These are phyloP conservation scores for Penicillium riverlandense DNA, from an alignment of 495 filamentous ascomycete species.

Conservation along the genomic window DNA sequence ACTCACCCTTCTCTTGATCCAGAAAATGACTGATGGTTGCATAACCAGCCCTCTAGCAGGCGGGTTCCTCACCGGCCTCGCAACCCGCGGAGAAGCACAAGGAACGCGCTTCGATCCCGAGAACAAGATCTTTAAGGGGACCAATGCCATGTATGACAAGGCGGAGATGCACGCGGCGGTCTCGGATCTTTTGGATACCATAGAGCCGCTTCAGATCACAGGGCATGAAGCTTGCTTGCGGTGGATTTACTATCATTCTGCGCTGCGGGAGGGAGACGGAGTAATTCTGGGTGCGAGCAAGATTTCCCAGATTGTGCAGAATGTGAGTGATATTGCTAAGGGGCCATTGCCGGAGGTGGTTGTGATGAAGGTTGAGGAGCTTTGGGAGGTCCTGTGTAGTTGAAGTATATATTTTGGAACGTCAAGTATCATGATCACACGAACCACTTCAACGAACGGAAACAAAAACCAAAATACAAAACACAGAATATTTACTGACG, in stretches of 20 bases:
- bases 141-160: conserved; percentile 13
- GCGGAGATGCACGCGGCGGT: conserved; percentile 15
- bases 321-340: conserved; percentile 15
- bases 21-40: no score
- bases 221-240: conserved; percentile 22
- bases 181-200: conserved; percentile 5
- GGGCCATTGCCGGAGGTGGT: conserved; percentile 23
- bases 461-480: not conserved
- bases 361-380: conserved; percentile 6
- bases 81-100: no score
- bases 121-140: no score
- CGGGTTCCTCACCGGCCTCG: no score
- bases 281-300: conserved; percentile 29
- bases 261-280: conserved; percentile 20
- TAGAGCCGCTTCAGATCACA: conserved; percentile 11
- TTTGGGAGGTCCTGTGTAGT: not conserved
- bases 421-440: no score
- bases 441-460: no score
- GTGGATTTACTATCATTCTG: conserved; percentile 28
- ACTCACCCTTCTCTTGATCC: no score
- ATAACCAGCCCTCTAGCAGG: no score
- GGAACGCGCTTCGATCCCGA: no score
- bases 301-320: conserved; percentile 19
- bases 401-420: not conserved
- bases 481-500: not conserved